Evolutionary conservation across 1,284 basidiomycete genomes (phyloP).

Genomic region (Naganishia cerealis): DNA sequence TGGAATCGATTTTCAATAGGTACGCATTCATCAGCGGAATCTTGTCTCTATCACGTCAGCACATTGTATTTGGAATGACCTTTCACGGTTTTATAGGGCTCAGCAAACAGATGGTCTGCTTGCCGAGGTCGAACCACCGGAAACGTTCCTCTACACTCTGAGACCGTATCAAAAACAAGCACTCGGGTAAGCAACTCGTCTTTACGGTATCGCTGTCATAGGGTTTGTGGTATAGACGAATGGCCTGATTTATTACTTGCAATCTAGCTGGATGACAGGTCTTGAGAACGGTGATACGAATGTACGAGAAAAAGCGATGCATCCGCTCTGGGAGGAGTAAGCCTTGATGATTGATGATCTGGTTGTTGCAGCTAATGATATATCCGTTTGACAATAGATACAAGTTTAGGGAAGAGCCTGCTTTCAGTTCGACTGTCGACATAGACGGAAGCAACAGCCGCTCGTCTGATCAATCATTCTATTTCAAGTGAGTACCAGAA

Average conservation of each 20-base stretch:
- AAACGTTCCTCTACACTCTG: conserved; percentile 74
- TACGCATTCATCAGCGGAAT: conserved; percentile 43
- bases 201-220: neutral
- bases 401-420: conserved; percentile 48
- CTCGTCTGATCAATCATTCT: conserved; percentile 59
- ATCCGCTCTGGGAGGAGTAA: conserved; percentile 93
- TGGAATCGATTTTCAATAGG: conserved; percentile 79
- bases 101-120: conserved; percentile 75
- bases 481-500: conserved; percentile 57
- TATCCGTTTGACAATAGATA: conserved; percentile 40
- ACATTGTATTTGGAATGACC: conserved; percentile 37
- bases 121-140: conserved; percentile 76
- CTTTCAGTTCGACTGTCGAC: conserved; percentile 42
- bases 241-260: conserved; percentile 19
- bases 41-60: neutral
- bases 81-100: conserved; percentile 62
- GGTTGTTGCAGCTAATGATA: neutral
- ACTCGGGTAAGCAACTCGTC: conserved; percentile 60
- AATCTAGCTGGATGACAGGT: conserved; percentile 81
- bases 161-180: conserved; percentile 94
- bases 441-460: conserved; percentile 38
- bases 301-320: conserved; percentile 74
- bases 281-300: conserved; percentile 73
- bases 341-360: conserved; percentile 38
- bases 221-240: neutral